Conservation (phyloP, 2,329 filamentous ascomycete genomes). For the Pyrenophora graminea region DNA sequence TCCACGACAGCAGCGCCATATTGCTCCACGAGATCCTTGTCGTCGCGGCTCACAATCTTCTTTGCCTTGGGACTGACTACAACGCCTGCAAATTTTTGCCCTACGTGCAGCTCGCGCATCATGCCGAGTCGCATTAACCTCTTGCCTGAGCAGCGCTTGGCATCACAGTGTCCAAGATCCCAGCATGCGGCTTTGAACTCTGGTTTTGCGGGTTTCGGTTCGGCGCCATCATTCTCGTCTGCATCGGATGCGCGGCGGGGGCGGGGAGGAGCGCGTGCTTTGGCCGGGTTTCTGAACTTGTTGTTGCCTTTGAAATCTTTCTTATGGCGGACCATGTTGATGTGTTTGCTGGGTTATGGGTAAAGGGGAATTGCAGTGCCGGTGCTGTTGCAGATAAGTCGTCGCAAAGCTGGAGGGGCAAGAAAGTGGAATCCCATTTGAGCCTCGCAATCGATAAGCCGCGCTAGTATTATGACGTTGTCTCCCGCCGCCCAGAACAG, state of each 20-base stretch:
- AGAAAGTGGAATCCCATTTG: constrained; percentile 17
- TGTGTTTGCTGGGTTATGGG: background rate
- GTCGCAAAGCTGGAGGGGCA: constrained; percentile 23
- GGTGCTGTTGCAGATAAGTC: constrained; percentile 4
- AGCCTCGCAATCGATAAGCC: constrained; percentile 27
- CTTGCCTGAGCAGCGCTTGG: constrained; percentile 95
- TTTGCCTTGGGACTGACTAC: constrained; percentile 97
- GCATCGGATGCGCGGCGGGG: constrained; percentile 31
- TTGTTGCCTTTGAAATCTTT: constrained; percentile 81
- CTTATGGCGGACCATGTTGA: constrained; percentile 87
- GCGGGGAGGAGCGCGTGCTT: constrained; percentile 60
- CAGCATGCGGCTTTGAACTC: constrained; percentile 94
- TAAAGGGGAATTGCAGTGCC: background rate
- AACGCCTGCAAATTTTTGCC: constrained; percentile 88
- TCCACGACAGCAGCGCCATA: constrained; percentile 95
- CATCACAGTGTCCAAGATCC: constrained; percentile 97
- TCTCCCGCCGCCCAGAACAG: background rate
- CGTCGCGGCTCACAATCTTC: constrained; percentile 78
- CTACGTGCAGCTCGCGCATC: constrained; percentile 90
- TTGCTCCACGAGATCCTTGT: constrained; percentile 79
- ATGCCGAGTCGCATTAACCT: constrained; percentile 87
- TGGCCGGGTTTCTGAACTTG: constrained; percentile 63
- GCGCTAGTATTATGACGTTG: constrained; percentile 19
- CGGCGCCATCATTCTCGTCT: constrained; percentile 28
- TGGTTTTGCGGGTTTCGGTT: constrained; percentile 48